Evolutionary conservation across 805 yeast genomes (phyloP), one percentile per base, ranked within the genome.

Genomic region (Suhomyces tanzawaensis): DNA sequence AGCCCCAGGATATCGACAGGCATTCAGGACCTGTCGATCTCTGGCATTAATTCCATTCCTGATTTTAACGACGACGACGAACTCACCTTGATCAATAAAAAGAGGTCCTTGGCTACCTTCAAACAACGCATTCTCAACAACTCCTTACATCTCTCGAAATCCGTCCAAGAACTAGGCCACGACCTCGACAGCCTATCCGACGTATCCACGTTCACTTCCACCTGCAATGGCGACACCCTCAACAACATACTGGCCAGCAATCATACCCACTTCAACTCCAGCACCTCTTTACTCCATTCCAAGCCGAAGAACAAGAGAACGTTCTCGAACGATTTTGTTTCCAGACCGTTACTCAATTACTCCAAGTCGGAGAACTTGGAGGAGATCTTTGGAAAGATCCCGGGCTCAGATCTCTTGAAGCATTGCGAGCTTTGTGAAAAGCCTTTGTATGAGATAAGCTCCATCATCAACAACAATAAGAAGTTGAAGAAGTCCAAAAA

Each of bases 341-440:
- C 34, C 17, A 23, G 32, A 15, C 37, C 39, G 4, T 25, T 19
- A 5, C 15, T 34, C 9, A 30, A 19, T 11, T 17, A 15, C 19
- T 24, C 34, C 19, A 17, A 32, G 7, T 26, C 48, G 16, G 64
- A 60, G 38, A 57, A 58, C 40, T 47, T 64, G 21, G 69, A 66
- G 42, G 63, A 58, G 28, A 62, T 67, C 24, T 62, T 62, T 48
- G 69, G 71, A 14, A 55, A 57, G 34, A 55, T 65, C 24, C 71
- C 71, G 0, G 72, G 70, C 9, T 47, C 60, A 28, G 64, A 62
- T 43, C 40, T 58, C 23, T 54, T 75, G 25, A 71, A 70, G 43
- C 60, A 75, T 49, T 83, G 91, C 52, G 77, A 81, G n/a, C 62
- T 83, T 9, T 83, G 91, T 56, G 86, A 81, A 26, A 74, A 72